phyloP scores from a whole-genome alignment of 1,139 yeast species.

The Neolecta irregularis region DNA sequence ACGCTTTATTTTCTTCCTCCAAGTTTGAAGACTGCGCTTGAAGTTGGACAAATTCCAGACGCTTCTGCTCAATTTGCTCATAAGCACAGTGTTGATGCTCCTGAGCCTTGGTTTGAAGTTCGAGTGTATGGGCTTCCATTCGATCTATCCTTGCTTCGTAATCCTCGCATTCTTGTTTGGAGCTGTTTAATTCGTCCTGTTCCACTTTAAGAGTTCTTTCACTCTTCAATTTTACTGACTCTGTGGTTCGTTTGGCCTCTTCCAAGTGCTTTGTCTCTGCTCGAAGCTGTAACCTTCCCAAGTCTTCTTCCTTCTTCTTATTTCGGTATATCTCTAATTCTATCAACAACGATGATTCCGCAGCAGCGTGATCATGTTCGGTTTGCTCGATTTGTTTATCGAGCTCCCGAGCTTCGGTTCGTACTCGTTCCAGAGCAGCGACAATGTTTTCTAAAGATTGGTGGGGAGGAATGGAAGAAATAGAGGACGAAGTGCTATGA shows the following conservation, averaged over 20 bases:
- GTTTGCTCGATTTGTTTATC: constrained; percentile 28
- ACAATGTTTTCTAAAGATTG: background rate
- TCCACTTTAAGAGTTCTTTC: constrained; percentile 19
- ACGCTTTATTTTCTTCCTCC: no score
- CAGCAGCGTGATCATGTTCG: constrained; percentile 30
- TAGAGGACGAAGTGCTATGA: no score
- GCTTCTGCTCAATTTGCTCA: no score
- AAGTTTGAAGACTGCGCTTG: no score
- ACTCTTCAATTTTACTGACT: constrained; percentile 23
- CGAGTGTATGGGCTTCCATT: no score
- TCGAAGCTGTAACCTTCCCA: constrained; percentile 32
- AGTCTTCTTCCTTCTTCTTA: constrained; percentile 35
- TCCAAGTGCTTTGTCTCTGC: constrained; percentile 38
- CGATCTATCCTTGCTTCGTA: no score
- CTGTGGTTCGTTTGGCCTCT: constrained; percentile 27
- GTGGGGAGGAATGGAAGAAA: no score
- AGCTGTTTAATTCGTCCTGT: constrained; percentile 18
- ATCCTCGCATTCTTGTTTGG: constrained; percentile 15
- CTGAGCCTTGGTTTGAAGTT: no score
- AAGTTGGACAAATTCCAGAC: no score
- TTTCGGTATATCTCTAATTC: constrained; percentile 32
- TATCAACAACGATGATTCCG: constrained; percentile 26
- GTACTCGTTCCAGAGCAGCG: constrained; percentile 35
- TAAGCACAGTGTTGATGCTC: no score
- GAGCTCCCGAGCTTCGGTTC: constrained; percentile 31